A percentile compares a stretch with the other conserved stretches of the same genome.
Evolutionary conservation across 176 grass and related monocot species (phyloP).

Genomic region (Stipa capillata): DNA sequence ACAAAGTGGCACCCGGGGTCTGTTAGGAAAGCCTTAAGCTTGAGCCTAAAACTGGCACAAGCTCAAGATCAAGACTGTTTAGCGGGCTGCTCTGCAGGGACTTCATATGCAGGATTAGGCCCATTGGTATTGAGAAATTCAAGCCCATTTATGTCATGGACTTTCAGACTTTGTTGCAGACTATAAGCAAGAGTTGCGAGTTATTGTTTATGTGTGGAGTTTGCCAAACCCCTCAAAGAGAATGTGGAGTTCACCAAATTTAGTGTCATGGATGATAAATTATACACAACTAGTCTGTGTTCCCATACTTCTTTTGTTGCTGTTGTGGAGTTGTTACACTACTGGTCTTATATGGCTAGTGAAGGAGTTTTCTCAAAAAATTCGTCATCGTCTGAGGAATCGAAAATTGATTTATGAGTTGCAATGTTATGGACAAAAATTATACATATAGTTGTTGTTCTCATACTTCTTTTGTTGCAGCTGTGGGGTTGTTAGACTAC

Average conservation of each 20-base stretch:
- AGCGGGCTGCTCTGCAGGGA: neutral
- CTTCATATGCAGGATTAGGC: neutral
- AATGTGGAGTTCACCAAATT: conserved; percentile 13
- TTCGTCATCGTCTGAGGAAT: conserved; percentile 9
- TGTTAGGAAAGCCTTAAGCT: too few relatives aligned
- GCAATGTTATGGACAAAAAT: neutral
- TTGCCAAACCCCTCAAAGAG: too few relatives aligned
- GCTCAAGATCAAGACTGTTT: neutral
- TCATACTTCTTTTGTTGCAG: conserved; percentile 37
- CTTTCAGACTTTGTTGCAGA: neutral
- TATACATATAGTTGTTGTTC: neutral
- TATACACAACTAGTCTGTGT: conserved; percentile 4
- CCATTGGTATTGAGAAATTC: conserved; percentile 8
- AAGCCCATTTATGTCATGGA: neutral
- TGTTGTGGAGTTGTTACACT: conserved; percentile 42
- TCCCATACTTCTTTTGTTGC: conserved; percentile 21
- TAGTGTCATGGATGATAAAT: neutral
- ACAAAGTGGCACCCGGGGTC: too few relatives aligned
- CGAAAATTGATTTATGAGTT: conserved; percentile 46
- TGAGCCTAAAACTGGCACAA: neutral
- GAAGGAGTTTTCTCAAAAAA: conserved; percentile 30
- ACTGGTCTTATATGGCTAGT: conserved; percentile 38
- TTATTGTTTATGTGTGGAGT: conserved; percentile 11
- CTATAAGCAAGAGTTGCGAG: neutral
- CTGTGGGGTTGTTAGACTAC: conserved; percentile 46